Percentiles rank a stretch among this genome's conserved stretches.
Evolutionary conservation across 768 basidiomycete genomes (phyloP).

Genomic region (Pleurotus djamor): DNA sequence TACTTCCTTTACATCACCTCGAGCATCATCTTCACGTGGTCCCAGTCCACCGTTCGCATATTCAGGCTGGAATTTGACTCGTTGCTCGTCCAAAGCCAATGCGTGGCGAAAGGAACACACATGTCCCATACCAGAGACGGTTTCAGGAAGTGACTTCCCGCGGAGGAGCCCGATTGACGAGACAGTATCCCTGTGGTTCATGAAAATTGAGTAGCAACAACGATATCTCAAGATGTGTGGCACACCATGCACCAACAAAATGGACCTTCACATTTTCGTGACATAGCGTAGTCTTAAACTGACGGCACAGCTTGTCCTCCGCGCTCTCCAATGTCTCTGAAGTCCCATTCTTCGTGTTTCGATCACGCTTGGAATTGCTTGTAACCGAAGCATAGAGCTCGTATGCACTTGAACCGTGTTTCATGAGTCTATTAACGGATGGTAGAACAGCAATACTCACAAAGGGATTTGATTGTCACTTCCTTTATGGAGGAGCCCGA

Average conservation of each 20-base stretch:
- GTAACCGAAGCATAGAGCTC: constrained; percentile 21
- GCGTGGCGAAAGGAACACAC: constrained; percentile 44
- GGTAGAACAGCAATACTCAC: constrained; percentile 13
- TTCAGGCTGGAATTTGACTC: constrained; percentile 27
- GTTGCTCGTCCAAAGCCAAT: constrained; percentile 42
- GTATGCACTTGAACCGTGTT: constrained; percentile 26
- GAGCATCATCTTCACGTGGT: constrained; percentile 4
- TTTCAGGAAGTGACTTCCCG: constrained; percentile 24
- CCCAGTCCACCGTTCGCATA: constrained; percentile 30
- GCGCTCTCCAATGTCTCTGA: too few relatives aligned
- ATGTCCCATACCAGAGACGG: constrained; percentile 21
- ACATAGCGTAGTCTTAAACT: constrained; percentile 18
- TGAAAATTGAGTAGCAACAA: not conserved
- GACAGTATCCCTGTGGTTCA: constrained; percentile 38
- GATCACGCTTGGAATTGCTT: too few relatives aligned
- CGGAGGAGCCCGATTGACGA: constrained; percentile 38
- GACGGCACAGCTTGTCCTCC: not conserved
- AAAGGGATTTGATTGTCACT: constrained; percentile 39
- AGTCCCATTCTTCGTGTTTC: too few relatives aligned
- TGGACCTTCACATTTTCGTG: constrained; percentile 30
- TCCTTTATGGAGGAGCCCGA: constrained; percentile 37
- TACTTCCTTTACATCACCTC: constrained; percentile 23
- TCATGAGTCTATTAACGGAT: not conserved
- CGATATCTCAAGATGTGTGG: too few relatives aligned
- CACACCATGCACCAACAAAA: constrained; percentile 43